These are phyloP conservation scores for Pluteus cervinus DNA, from an alignment of 768 basidiomycete genomes.

Conservation along the genomic window DNA sequence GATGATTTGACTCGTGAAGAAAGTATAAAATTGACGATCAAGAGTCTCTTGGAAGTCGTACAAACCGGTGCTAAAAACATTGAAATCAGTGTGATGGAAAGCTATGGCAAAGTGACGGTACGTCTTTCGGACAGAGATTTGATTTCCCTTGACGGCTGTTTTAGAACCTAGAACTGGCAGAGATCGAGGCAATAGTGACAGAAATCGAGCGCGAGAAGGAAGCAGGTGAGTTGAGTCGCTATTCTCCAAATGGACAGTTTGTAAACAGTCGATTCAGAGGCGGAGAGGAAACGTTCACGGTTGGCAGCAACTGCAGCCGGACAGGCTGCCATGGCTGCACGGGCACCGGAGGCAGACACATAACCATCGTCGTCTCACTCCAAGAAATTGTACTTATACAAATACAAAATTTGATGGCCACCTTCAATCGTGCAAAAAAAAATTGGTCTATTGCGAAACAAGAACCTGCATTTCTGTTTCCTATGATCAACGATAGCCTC, in stretches of 20 bases:
- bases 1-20: slow-evolving; percentile 87
- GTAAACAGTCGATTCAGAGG: slow-evolving; percentile 52
- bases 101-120: slow-evolving; percentile 89
- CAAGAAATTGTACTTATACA: slow-evolving; percentile 2
- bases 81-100: slow-evolving; percentile 96
- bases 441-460: too few species aligned
- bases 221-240: slow-evolving; percentile 51
- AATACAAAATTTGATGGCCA: too few species aligned
- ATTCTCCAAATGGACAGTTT: background rate
- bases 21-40: slow-evolving; percentile 91
- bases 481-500: too few species aligned
- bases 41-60: slow-evolving; percentile 93
- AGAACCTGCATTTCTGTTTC: too few species aligned
- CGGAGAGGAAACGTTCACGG: slow-evolving; percentile 88
- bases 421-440: too few species aligned
- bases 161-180: slow-evolving; percentile 78
- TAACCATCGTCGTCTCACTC: slow-evolving; percentile 9
- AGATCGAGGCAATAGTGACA: slow-evolving; percentile 88
- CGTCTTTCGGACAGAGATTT: slow-evolving; percentile 18
- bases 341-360: slow-evolving; percentile 37
- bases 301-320: slow-evolving; percentile 89
- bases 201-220: slow-evolving; percentile 98
- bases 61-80: slow-evolving; percentile 99
- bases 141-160: slow-evolving; percentile 2
- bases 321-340: slow-evolving; percentile 79